Base-by-base conservation (phyloP, 768 basidiomycete genomes). In the Russula lepida region DNA sequence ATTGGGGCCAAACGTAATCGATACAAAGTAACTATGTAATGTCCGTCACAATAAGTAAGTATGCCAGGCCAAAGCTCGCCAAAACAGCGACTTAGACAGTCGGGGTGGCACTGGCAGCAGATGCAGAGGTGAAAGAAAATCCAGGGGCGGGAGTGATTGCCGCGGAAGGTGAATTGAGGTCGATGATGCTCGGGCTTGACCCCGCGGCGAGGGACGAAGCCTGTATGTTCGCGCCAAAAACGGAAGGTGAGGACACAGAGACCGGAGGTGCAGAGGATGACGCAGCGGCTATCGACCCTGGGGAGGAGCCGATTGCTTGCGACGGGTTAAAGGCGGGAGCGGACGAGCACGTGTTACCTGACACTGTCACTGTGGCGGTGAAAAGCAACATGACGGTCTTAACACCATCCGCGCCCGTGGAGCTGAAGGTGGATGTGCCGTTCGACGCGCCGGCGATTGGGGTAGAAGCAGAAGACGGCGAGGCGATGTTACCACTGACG, bases 341-440 rank as follows among this genome's bases (percentile, higher is more conserved):
- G 30, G 48, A 3, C 6, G 57, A 37, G 56, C 61, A 54, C 8
- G 53, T 13, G 6, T 23, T 6, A 17, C 15, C n/a, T 1, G 55
- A 32, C n/a, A n/a, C 49, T 1, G 49, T 53, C 23, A 54, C 48
- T 13, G 60, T 53, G 6, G 35, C 52, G 8, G 61, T 35, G 15
- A 53, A 49, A 21, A 58, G 49, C 11, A 63, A 4, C 9, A 63
- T n/a, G 37, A 63, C 52, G 17, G 62, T 63, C 62, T 41, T 0
- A 25, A 58, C 6, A 30, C 62, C 62, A 33, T 63, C 23, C 17
- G 62, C 19, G 30, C 62, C 62, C n/a, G 6, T 63, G 23, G 52
- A 48, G 4, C 52, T 54, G 56, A 63, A 58, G 19, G 12, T 17
- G 13, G 62, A 48, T 23, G 21, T 11, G n/a, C 25, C 30, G 6